Conservation (phyloP, 805 yeast species). For the Saccharomyces jurei region DNA sequence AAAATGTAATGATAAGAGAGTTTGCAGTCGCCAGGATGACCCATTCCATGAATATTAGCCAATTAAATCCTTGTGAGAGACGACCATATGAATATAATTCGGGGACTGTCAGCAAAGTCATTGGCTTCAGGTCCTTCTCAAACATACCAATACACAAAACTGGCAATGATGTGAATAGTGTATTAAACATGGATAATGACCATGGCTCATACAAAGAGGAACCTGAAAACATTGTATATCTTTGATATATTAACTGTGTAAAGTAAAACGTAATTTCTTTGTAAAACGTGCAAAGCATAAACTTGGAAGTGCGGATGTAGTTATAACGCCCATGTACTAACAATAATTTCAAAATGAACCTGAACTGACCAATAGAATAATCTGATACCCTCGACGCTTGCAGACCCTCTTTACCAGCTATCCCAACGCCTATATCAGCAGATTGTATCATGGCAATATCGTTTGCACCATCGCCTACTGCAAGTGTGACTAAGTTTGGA, state of each 20-base stretch:
- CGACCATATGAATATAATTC: slow-evolving; percentile 79
- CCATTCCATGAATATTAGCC: slow-evolving; percentile 68
- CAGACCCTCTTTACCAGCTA: slow-evolving; percentile 92
- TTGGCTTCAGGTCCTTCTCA: slow-evolving; percentile 81
- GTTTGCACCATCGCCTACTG: slow-evolving; percentile 98
- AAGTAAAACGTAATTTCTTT: slow-evolving; percentile 85
- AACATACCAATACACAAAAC: slow-evolving; percentile 92
- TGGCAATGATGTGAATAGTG: slow-evolving; percentile 86
- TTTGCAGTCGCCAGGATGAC: slow-evolving; percentile 66
- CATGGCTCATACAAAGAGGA: slow-evolving; percentile 89
- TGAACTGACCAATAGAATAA: slow-evolving; percentile 89
- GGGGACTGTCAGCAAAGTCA: slow-evolving; percentile 85
- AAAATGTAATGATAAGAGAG: slow-evolving; percentile 62
- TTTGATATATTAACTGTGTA: slow-evolving; percentile 80
- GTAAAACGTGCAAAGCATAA: slow-evolving; percentile 88
- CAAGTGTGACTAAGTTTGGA: slow-evolving; percentile 70
- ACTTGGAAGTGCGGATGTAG: slow-evolving; percentile 83
- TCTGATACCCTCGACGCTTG: slow-evolving; percentile 96
- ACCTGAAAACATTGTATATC: slow-evolving; percentile 84
- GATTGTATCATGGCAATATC: slow-evolving; percentile 99
- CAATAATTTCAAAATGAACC: slow-evolving; percentile 71
- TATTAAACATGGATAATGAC: slow-evolving; percentile 96
- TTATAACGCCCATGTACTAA: slow-evolving; percentile 95
- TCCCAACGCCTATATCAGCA: slow-evolving; percentile 96
- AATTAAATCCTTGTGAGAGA: slow-evolving; percentile 62